Conservation (phyloP, 148 eudicot genomes). For the Amaranthus cruentus region DNA sequence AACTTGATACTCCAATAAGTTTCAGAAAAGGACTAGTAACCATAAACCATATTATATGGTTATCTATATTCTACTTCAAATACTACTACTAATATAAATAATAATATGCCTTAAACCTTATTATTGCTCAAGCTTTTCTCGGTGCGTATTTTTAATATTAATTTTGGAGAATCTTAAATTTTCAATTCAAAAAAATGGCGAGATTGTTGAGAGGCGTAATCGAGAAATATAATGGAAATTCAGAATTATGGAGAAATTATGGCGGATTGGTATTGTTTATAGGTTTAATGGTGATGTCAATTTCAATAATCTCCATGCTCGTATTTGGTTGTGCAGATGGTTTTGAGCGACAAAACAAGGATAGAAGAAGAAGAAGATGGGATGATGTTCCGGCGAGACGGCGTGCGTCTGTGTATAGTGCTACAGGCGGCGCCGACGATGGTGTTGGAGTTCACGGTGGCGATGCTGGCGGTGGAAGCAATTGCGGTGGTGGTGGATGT, state of each 20-base stretch:
- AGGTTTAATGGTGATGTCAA: constrained; percentile 16
- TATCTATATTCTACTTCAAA: too few relatives aligned
- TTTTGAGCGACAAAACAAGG: background rate
- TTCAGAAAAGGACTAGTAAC: too few relatives aligned
- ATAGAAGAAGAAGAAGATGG: background rate
- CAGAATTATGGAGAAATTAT: background rate
- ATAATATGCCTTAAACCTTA: too few relatives aligned
- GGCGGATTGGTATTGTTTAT: constrained; percentile 6
- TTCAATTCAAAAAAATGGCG: background rate
- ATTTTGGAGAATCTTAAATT: too few relatives aligned
- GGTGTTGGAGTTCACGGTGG: background rate
- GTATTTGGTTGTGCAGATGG: constrained; percentile 18
- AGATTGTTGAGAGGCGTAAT: background rate
- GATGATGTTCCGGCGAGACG: background rate
- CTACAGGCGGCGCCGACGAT: background rate
- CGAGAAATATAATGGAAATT: background rate
- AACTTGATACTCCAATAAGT: too few relatives aligned
- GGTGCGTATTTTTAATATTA: too few relatives aligned
- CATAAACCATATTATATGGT: too few relatives aligned
- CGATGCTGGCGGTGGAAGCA: background rate
- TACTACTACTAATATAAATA: too few relatives aligned
- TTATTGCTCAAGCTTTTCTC: too few relatives aligned
- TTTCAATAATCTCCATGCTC: constrained; percentile 11
- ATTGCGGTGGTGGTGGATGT: constrained; percentile 2
- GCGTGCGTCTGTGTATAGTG: background rate